Base-by-base conservation (phyloP, 2,329 filamentous ascomycete species). In the Knufia petricola region DNA sequence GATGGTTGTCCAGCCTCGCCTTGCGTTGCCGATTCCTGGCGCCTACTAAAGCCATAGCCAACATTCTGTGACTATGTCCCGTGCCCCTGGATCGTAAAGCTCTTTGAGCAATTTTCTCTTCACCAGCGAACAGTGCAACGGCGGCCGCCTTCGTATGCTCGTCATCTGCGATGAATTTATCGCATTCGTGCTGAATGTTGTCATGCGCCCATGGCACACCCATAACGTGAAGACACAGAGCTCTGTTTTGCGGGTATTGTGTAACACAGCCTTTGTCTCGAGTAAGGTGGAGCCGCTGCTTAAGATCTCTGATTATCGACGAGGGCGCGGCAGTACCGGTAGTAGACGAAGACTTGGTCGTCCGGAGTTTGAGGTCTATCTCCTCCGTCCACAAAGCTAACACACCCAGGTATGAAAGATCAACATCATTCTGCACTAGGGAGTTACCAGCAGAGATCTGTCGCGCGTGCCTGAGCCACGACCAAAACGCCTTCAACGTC, bases 111-210 rank as follows among this genome's bases (percentile, higher is more conserved):
- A 81, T 63, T 50, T 79, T 75, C 24, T 74, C 72, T 57, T 79
- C 70, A 44, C 75, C 73, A 50, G 81, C 75, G 54, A 82, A 77
- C 3, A 81, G 69, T 2, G 79, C 78, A 36, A 81, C 63, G 1
- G 78, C 77, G 44, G 81, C 77, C 13, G 79, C 79, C 64, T 81
- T 80, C 43, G 80, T 80, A 53, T 78, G 71, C 38, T 79, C 68
- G 13, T 72, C 72, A 41, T 73, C 64, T 4, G 71, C 63, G 9
- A 79, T 70, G 9, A 82, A 65, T 2, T 69, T 63, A 50, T 74
- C 64, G 60, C 81, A 63, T 56, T 67, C 52, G 58, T 69, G 58
- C 66, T 76, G 55, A 64, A 76, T 52, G 61, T 74, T 63, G 20
- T 72, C 65, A 30, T 69, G 64, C 1, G 75, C 71, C 53, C 78